phyloP scores from a whole-genome alignment of 768 basidiomycete genomes.

The Pleurotus djamor region DNA sequence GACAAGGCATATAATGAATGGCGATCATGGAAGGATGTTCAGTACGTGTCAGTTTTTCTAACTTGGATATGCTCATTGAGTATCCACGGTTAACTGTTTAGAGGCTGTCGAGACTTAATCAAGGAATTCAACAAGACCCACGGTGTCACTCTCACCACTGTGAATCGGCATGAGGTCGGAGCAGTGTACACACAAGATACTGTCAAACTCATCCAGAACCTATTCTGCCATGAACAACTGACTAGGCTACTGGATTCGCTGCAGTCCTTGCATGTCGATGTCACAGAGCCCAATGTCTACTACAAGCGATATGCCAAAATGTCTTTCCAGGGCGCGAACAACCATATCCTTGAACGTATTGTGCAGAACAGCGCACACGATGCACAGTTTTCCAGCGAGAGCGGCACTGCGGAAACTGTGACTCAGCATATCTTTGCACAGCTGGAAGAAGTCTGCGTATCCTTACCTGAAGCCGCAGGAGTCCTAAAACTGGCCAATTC shows the following conservation, averaged over 20 bases:
- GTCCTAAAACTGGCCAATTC: background rate
- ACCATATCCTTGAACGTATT: background rate
- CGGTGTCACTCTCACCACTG: background rate
- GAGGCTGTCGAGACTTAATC: background rate
- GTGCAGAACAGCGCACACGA: background rate
- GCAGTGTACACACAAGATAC: background rate
- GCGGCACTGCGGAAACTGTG: background rate
- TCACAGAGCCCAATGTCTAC: background rate
- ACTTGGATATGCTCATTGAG: background rate
- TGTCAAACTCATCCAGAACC: background rate
- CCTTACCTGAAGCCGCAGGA: background rate
- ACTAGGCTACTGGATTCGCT: background rate
- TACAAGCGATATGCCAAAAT: background rate
- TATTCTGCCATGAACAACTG: background rate
- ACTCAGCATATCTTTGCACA: background rate
- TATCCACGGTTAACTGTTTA: too few species aligned
- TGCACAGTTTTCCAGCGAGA: background rate
- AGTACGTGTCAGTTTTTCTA: background rate
- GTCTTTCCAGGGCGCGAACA: background rate
- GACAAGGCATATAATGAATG: background rate
- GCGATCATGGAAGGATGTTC: background rate
- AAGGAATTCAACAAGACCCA: background rate
- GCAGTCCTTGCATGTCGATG: background rate
- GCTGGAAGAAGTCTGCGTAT: background rate
- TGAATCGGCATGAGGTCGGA: background rate